These are phyloP conservation scores for Williopsis jadinii DNA, from an alignment of 1,139 yeast species.

Conservation along the genomic window DNA sequence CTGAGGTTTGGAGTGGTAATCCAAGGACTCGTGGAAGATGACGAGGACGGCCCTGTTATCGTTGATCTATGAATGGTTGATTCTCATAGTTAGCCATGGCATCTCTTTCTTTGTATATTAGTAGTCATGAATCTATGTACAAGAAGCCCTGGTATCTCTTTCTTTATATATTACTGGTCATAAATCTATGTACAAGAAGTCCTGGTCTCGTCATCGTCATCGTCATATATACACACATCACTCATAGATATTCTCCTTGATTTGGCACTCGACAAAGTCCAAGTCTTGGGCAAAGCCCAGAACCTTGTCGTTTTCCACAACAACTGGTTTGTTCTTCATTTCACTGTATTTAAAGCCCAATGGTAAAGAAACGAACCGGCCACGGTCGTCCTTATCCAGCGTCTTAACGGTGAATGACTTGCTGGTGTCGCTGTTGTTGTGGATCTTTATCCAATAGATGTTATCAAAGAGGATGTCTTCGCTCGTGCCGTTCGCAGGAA, in stretches of 20 bases:
- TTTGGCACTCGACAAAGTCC: conserved; percentile 6
- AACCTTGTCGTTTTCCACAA: conserved; percentile 10
- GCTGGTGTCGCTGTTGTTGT: conserved; percentile 2
- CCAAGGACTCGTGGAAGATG: conserved; percentile 12
- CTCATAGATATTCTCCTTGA: conserved; percentile 18
- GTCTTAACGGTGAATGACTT: conserved; percentile 12
- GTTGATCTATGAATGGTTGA: conserved; percentile 9
- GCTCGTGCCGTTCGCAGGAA: conserved; percentile 6
- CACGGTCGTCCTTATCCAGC: conserved; percentile 10
- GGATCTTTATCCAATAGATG: conserved; percentile 18
- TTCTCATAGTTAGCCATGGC: neutral
- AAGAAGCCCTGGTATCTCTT: neutral
- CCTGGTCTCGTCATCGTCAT: neutral
- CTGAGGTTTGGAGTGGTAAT: conserved; percentile 13
- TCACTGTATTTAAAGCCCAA: conserved; percentile 13
- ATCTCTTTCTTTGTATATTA: neutral
- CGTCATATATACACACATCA: neutral
- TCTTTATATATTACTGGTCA: neutral
- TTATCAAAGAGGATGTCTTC: conserved; percentile 19
- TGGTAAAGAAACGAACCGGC: conserved; percentile 11
- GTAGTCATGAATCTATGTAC: neutral
- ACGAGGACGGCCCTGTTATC: conserved; percentile 17
- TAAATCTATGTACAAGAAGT: neutral
- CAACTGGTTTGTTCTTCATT: conserved; percentile 13
- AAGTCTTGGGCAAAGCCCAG: conserved; percentile 9